phyloP scores from a whole-genome alignment of 2,329 filamentous ascomycete species.

The Dactylellina drechsleri region DNA sequence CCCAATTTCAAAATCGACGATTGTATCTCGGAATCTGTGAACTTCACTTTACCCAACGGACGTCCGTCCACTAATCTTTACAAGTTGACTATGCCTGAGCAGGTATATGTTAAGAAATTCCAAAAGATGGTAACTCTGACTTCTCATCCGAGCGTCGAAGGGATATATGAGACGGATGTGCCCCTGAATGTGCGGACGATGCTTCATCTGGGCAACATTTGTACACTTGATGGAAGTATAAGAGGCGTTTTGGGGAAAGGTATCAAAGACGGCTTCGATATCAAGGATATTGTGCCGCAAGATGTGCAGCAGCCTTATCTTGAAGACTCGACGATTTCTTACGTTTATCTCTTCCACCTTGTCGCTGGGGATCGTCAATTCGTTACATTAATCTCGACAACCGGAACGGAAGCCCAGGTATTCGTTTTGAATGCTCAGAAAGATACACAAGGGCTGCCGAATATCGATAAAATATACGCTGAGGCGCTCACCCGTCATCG shows the following conservation, averaged over 20 bases:
- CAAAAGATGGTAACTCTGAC: constrained; percentile 80
- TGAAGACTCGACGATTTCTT: constrained; percentile 76
- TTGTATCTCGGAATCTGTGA: constrained; percentile 91
- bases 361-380: constrained; percentile 89
- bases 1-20: constrained; percentile 87
- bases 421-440: constrained; percentile 85
- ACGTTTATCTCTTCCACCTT: constrained; percentile 93
- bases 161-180: constrained; percentile 94
- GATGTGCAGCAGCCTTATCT: constrained; percentile 74
- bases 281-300: constrained; percentile 70
- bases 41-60: constrained; percentile 90
- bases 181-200: constrained; percentile 87
- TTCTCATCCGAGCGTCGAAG: constrained; percentile 93
- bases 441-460: constrained; percentile 86
- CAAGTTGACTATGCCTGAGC: constrained; percentile 88
- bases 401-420: constrained; percentile 80
- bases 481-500: constrained; percentile 75
- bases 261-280: constrained; percentile 90
- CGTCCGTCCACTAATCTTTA: constrained; percentile 94
- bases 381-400: constrained; percentile 90
- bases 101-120: constrained; percentile 83
- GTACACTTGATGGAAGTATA: constrained; percentile 91
- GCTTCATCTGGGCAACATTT: constrained; percentile 87
- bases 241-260: constrained; percentile 91
- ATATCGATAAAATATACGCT: constrained; percentile 85